These are phyloP conservation scores for Penicillium ochrochloron DNA, from an alignment of 495 filamentous ascomycete genomes.

Conservation along the genomic window DNA sequence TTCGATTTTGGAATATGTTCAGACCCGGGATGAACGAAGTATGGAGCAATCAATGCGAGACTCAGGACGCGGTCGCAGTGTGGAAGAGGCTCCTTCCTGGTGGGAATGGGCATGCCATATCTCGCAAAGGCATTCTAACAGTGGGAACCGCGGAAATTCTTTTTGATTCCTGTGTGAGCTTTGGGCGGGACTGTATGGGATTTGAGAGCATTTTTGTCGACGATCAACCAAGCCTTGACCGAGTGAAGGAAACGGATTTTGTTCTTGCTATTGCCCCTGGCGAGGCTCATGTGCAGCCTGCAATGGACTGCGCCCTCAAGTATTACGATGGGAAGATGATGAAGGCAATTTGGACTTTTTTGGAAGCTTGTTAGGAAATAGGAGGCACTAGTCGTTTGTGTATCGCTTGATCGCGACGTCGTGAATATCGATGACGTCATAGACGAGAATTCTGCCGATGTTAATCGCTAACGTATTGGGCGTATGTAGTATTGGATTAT, in stretches of 20 bases:
- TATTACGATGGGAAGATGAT: constrained; percentile 3
- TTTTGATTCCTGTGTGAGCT: neutral
- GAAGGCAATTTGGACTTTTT: neutral
- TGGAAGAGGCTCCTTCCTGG: constrained; percentile 1
- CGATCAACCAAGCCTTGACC: neutral
- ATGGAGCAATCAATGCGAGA: neutral
- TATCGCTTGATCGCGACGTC: neutral
- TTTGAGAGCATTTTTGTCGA: neutral
- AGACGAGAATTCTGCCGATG: neutral
- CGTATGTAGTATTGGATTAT: neutral
- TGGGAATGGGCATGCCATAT: neutral
- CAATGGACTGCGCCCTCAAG: neutral
- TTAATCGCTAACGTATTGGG: too few relatives aligned
- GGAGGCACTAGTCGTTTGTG: neutral
- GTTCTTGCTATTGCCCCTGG: neutral
- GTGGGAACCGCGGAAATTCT: neutral
- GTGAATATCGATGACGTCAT: neutral
- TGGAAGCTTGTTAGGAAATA: neutral
- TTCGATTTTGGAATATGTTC: constrained; percentile 1
- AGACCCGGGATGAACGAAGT: neutral
- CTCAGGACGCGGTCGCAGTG: neutral
- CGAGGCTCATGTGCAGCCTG: constrained; percentile 7
- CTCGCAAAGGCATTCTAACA: neutral
- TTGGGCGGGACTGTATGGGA: neutral
- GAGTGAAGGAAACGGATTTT: neutral